These are phyloP conservation scores for Rutstroemia sp. DNA, from an alignment of 2,329 filamentous ascomycete species.

Conservation along the genomic window DNA sequence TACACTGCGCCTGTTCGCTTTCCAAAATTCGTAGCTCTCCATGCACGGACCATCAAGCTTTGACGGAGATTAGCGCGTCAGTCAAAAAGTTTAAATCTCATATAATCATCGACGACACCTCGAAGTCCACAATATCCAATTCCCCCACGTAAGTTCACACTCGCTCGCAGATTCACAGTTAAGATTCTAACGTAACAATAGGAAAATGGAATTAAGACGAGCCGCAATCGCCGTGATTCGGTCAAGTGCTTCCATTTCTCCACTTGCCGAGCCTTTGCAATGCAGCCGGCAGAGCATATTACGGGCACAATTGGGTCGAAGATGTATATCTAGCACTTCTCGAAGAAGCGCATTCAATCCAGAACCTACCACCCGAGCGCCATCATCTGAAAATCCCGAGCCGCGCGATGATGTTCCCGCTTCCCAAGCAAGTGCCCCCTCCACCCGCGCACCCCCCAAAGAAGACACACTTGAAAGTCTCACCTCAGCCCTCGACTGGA, in stretches of 20 bases:
- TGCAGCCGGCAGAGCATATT: background rate
- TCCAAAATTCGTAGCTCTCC: background rate
- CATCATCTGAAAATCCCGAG: background rate
- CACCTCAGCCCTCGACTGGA: background rate
- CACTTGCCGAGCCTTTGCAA: background rate
- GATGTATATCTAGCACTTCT: constrained; percentile 1
- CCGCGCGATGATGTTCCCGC: background rate
- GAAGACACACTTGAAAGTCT: constrained; percentile 5
- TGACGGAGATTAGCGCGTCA: constrained; percentile 6
- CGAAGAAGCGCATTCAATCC: background rate
- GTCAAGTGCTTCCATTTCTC: background rate
- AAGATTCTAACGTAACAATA: constrained; percentile 9
- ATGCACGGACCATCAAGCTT: constrained; percentile 5
- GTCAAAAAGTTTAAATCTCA: constrained; percentile 1
- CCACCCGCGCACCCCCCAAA: constrained; percentile 2
- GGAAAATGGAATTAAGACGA: constrained; percentile 30
- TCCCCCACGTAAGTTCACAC: constrained; percentile 14
- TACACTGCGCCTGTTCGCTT: background rate
- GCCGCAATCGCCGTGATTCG: background rate
- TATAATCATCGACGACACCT: constrained; percentile 16
- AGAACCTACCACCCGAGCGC: background rate
- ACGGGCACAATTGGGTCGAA: background rate
- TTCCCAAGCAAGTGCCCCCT: background rate
- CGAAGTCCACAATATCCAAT: constrained; percentile 4
- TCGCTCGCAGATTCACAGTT: constrained; percentile 9